These are phyloP conservation scores for Plasmodium vinckei DNA, from an alignment of 169 alveolate species.

Conservation along the genomic window DNA sequence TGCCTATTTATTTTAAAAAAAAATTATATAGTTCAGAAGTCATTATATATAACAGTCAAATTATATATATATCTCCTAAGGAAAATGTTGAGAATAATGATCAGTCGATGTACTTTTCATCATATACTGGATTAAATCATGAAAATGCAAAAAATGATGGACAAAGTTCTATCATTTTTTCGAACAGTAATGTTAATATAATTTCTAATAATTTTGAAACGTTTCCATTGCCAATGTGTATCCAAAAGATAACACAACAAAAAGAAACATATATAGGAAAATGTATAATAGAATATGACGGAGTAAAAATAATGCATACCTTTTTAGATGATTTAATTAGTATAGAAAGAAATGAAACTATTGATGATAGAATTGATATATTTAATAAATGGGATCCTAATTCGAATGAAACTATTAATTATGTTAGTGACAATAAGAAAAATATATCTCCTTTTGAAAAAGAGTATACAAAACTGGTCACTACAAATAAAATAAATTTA, in stretches of 20 bases:
- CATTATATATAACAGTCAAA: constrained; percentile 47
- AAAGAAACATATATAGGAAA: constrained; percentile 71
- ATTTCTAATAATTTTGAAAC: constrained; percentile 8
- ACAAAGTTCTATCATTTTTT: neutral
- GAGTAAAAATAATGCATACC: constrained; percentile 2
- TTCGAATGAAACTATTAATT: neutral
- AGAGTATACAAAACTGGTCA: constrained; percentile 4
- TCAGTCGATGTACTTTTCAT: constrained; percentile 18
- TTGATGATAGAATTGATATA: constrained; percentile 8
- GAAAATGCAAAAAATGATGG: neutral
- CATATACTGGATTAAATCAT: neutral
- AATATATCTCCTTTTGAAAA: neutral
- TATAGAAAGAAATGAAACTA: constrained; percentile 1
- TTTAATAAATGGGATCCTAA: neutral
- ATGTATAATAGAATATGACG: constrained; percentile 1
- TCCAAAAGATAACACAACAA: constrained; percentile 54
- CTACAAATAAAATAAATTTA: neutral
- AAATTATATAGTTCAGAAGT: constrained; percentile 50
- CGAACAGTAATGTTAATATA: constrained; percentile 1
- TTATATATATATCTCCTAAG: constrained; percentile 57
- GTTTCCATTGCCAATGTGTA: constrained; percentile 27
- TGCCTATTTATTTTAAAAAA: constrained; percentile 70
- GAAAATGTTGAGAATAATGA: constrained; percentile 38
- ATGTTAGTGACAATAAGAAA: neutral
- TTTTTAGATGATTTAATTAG: constrained; percentile 59